Percentiles rank a stretch among this genome's conserved stretches.
Evolutionary conservation across 2,329 filamentous ascomycete species (phyloP).

Genomic region (Epichloe coenophiala): DNA sequence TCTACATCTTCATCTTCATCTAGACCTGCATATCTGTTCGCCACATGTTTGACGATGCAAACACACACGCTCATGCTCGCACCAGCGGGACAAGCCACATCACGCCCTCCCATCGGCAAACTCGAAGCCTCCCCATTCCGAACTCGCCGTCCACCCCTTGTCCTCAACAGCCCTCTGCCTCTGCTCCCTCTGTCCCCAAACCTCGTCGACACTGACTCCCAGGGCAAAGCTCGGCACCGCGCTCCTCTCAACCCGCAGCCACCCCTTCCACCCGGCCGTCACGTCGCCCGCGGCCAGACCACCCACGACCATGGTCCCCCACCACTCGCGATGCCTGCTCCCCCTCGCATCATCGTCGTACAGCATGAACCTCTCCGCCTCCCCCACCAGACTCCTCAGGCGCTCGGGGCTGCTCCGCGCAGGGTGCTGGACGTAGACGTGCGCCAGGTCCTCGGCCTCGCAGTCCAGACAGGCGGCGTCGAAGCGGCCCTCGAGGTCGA

Average conservation of each 20-base stretch:
- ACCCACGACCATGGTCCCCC: conserved; percentile 44
- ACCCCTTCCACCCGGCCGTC: conserved; percentile 29
- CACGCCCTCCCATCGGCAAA: conserved; percentile 17
- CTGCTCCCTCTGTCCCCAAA: conserved; percentile 24
- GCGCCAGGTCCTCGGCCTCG: conserved; percentile 26
- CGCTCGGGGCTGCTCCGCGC: conserved; percentile 15
- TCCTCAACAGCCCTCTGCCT: conserved; percentile 27
- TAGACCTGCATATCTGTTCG: too few relatives aligned
- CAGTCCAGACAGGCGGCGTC: conserved; percentile 34
- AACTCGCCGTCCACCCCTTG: conserved; percentile 33
- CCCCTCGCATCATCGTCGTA: conserved; percentile 27
- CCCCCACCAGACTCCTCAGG: conserved; percentile 24
- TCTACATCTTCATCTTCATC: too few relatives aligned
- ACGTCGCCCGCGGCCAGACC: conserved; percentile 22
- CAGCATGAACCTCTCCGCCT: conserved; percentile 34
- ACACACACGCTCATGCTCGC: too few relatives aligned
- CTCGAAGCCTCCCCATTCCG: conserved; percentile 35
- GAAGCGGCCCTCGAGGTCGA: conserved; percentile 44
- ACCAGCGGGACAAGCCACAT: too few relatives aligned
- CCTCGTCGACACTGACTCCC: conserved; percentile 30
- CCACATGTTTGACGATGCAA: too few relatives aligned
- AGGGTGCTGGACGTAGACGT: conserved; percentile 37
- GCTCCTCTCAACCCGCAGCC: conserved; percentile 36
- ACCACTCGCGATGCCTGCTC: conserved; percentile 36
- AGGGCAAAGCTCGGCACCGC: conserved; percentile 25